phyloP scores from a whole-genome alignment of 768 basidiomycete genomes.

The Cantharellus cinnabarinus region DNA sequence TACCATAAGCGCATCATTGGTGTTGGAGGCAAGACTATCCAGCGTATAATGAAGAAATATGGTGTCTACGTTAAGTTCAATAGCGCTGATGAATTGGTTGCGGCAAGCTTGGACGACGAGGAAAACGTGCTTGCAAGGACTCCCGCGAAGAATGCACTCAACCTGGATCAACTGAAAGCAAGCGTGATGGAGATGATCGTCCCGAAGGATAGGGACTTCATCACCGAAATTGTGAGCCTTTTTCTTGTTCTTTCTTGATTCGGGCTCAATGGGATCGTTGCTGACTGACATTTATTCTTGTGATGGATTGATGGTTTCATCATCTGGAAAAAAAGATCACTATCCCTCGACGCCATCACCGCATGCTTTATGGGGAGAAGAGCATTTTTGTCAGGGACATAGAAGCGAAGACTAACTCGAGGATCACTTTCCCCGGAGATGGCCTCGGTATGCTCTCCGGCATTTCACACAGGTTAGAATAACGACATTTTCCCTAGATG shows the following conservation, averaged over 20 bases:
- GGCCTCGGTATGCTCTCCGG: neutral
- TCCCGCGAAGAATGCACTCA: constrained; percentile 90
- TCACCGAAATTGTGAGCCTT: constrained; percentile 42
- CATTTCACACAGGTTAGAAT: constrained; percentile 9
- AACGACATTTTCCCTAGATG: constrained; percentile 25
- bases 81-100: constrained; percentile 78
- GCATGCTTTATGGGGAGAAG: constrained; percentile 88
- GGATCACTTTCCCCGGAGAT: constrained; percentile 26
- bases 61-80: constrained; percentile 99
- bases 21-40: constrained; percentile 92
- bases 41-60: constrained; percentile 98
- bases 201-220: constrained; percentile 97
- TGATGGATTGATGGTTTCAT: neutral
- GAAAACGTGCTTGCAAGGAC: constrained; percentile 98
- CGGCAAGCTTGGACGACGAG: constrained; percentile 37
- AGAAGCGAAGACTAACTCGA: constrained; percentile 87
- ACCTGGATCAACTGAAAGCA: constrained; percentile 84
- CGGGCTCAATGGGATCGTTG: no score
- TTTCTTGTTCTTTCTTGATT: neutral
- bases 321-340: constrained; percentile 25
- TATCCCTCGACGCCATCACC: constrained; percentile 87
- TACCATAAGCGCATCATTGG: constrained; percentile 99
- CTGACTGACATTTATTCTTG: neutral
- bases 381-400: constrained; percentile 94
- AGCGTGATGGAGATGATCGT: constrained; percentile 96